phyloP scores from a whole-genome alignment of 2,329 filamentous ascomycete genomes.

The Geoglossum cookeanum region DNA sequence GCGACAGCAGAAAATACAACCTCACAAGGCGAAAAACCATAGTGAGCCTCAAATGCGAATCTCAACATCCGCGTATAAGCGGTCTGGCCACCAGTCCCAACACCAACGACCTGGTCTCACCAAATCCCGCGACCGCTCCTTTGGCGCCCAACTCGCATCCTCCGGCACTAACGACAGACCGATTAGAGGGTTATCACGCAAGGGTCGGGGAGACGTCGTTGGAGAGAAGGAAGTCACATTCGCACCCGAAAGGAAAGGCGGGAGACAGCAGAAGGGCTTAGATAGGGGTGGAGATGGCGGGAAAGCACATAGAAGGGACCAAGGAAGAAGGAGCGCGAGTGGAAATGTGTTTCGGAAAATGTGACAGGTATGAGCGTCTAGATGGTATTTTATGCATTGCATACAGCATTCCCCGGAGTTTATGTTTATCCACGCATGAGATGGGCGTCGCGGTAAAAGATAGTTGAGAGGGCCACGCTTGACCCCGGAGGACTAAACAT shows the following conservation, averaged over 20 bases:
- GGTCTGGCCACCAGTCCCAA: conserved; percentile 29
- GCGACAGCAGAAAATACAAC: conserved; percentile 14
- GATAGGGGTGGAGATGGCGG: conserved; percentile 11
- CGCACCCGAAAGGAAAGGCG: conserved; percentile 34
- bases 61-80: conserved; percentile 47
- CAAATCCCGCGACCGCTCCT: conserved; percentile 32
- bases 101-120: conserved; percentile 28
- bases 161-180: conserved; percentile 1
- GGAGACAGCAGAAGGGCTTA: conserved; percentile 10
- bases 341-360: conserved; percentile 54
- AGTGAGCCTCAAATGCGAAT: conserved; percentile 25
- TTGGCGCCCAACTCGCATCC: conserved; percentile 33
- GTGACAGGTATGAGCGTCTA: too few species aligned
- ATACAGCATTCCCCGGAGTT: too few species aligned
- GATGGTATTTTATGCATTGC: too few species aligned
- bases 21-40: not conserved
- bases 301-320: conserved; percentile 11
- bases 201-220: conserved; percentile 22
- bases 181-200: conserved; percentile 1
- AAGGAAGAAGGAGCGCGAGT: conserved; percentile 49
- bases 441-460: too few species aligned
- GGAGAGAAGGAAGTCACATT: conserved; percentile 57
- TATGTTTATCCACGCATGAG: too few species aligned
- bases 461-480: too few species aligned
- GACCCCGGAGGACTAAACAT: too few species aligned